Percentiles rank a stretch among this genome's conserved stretches.
Conservation (phyloP, 202 grass and related monocot species). For the Zizania palustris region DNA sequence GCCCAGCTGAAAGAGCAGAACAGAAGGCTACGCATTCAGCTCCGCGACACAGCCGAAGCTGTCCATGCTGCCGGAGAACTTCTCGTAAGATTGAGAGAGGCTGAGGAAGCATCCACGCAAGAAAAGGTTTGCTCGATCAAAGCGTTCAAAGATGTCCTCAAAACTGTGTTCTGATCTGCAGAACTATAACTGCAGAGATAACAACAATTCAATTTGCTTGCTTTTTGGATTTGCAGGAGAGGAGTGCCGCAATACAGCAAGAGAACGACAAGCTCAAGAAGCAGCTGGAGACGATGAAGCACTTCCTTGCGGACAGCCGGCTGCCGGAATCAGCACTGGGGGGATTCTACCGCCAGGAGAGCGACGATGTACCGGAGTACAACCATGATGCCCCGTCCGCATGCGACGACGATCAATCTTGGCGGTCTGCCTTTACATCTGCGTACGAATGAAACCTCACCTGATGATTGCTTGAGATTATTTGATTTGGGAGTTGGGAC, state of each 20-base stretch:
- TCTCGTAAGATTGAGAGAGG: constrained; percentile 82
- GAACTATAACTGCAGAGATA: not conserved
- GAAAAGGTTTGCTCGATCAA: constrained; percentile 53
- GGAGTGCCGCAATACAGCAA: constrained; percentile 48
- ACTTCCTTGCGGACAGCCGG: constrained; percentile 87
- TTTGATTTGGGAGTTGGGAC: no score
- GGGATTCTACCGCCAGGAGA: constrained; percentile 53
- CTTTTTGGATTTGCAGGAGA: constrained; percentile 58
- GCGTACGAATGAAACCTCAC: constrained; percentile 45
- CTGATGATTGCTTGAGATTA: constrained; percentile 12
- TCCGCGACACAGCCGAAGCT: constrained; percentile 90
- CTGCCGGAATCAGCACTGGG: constrained; percentile 81
- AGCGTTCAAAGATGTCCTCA: not conserved
- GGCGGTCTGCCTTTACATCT: constrained; percentile 72
- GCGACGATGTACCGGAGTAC: constrained; percentile 10
- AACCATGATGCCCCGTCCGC: constrained; percentile 10
- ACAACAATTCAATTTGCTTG: not conserved
- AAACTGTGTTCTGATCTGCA: not conserved
- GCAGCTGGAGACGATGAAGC: constrained; percentile 90
- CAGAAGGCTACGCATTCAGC: constrained; percentile 89
- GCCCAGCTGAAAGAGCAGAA: constrained; percentile 89
- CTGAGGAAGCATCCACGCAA: constrained; percentile 68
- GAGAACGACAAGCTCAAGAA: constrained; percentile 87
- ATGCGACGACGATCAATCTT: constrained; percentile 68
- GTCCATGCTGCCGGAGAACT: constrained; percentile 97